phyloP scores from a whole-genome alignment of 495 filamentous ascomycete genomes.

The Lentithecium fluviatile region DNA sequence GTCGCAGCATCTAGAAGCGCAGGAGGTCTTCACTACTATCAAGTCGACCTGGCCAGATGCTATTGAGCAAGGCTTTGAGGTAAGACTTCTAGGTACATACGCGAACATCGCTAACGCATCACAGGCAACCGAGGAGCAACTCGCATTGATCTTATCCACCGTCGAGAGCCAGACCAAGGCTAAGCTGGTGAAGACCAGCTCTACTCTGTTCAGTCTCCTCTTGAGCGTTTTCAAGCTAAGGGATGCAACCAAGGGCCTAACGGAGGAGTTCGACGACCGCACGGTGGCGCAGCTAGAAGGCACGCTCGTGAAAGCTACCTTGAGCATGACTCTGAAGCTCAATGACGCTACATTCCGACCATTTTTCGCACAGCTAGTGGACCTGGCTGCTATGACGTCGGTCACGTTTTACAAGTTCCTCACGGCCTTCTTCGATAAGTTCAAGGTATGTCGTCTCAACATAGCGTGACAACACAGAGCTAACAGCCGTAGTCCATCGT shows the following conservation, averaged over 20 bases:
- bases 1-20: slow-evolving; percentile 69
- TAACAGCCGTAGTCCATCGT: slow-evolving; percentile 65
- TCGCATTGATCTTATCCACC: slow-evolving; percentile 63
- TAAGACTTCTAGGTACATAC: slow-evolving; percentile 43
- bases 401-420: slow-evolving; percentile 79
- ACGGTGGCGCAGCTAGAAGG: slow-evolving; percentile 66
- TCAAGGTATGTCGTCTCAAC: slow-evolving; percentile 58
- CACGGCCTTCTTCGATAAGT: slow-evolving; percentile 69
- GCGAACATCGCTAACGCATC: slow-evolving; percentile 31
- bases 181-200: slow-evolving; percentile 65
- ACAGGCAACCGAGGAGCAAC: slow-evolving; percentile 64
- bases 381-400: slow-evolving; percentile 68
- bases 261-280: slow-evolving; percentile 48
- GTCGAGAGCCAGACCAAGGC: slow-evolving; percentile 76
- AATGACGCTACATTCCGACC: slow-evolving; percentile 97
- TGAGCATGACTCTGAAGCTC: slow-evolving; percentile 92
- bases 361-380: slow-evolving; percentile 75
- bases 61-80: slow-evolving; percentile 55
- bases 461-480: slow-evolving; percentile 6
- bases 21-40: slow-evolving; percentile 65
- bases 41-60: slow-evolving; percentile 68
- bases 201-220: slow-evolving; percentile 66
- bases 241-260: slow-evolving; percentile 28
- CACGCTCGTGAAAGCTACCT: slow-evolving; percentile 60
- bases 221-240: slow-evolving; percentile 52